Evolutionary conservation across 805 yeast species (phyloP).

Genomic region (Candida peoriensis): DNA sequence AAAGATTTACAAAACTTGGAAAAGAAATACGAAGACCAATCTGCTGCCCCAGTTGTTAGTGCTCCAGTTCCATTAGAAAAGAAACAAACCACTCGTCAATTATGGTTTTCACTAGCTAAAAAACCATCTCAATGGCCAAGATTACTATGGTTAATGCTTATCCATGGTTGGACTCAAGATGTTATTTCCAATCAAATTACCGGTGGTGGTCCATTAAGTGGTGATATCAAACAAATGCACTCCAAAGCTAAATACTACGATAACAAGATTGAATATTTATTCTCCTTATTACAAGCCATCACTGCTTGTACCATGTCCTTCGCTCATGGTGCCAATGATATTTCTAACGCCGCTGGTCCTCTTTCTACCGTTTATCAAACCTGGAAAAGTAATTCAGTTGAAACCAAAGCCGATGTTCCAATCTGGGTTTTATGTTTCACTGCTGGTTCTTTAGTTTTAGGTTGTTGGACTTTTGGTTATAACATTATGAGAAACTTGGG

Average conservation of each 20-base stretch:
- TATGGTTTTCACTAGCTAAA: conserved; percentile 34
- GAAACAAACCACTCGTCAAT: conserved; percentile 31
- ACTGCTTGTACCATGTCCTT: conserved; percentile 79
- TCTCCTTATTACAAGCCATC: conserved; percentile 61
- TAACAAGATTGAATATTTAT: conserved; percentile 63
- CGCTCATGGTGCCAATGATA: conserved; percentile 80
- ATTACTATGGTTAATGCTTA: conserved; percentile 41
- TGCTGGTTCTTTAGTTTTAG: conserved; percentile 62
- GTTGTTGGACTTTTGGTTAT: conserved; percentile 70
- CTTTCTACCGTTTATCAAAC: conserved; percentile 57
- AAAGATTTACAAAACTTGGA: conserved; percentile 19
- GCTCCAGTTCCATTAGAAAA: conserved; percentile 19
- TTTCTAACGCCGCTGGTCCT: conserved; percentile 76
- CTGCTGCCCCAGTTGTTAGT: conserved; percentile 4
- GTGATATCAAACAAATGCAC: conserved; percentile 47
- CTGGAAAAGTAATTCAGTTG: conserved; percentile 48
- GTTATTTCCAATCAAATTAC: conserved; percentile 45
- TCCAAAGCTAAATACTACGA: conserved; percentile 59
- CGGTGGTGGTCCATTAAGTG: conserved; percentile 35
- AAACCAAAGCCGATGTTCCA: conserved; percentile 53
- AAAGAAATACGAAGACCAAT: conserved; percentile 11
- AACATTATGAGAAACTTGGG: conserved; percentile 67
- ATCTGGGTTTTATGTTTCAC: conserved; percentile 67
- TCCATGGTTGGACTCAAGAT: conserved; percentile 64
- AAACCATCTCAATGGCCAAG: conserved; percentile 52